A percentile compares a stretch with the other conserved stretches of the same genome.
phyloP scores from a whole-genome alignment of 2,329 filamentous ascomycete species.

The Alternaria novae-zelandiae region DNA sequence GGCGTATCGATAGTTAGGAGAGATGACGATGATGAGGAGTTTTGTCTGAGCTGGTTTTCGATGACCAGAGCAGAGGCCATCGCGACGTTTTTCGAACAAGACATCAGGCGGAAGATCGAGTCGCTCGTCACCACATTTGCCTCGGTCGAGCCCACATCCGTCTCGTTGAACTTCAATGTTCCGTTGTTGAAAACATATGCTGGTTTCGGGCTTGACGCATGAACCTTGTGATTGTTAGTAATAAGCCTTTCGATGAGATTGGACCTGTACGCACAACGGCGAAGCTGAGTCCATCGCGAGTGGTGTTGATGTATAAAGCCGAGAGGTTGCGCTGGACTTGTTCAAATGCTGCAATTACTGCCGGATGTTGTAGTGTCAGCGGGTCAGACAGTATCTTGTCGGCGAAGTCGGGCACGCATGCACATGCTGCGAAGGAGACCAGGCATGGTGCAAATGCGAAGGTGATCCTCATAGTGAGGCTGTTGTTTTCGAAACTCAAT shows the following conservation, averaged over 20 bases:
- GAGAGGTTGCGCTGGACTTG: constrained; percentile 25
- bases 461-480: background rate
- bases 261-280: constrained; percentile 29
- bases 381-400: constrained; percentile 25
- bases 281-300: constrained; percentile 39
- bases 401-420: constrained; percentile 38
- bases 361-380: constrained; percentile 25
- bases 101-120: constrained; percentile 40
- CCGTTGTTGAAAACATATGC: constrained; percentile 38
- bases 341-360: constrained; percentile 32
- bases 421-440: constrained; percentile 2
- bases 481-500: background rate
- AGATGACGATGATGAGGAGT: background rate
- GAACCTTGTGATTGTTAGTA: constrained; percentile 21
- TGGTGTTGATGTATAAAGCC: constrained; percentile 25
- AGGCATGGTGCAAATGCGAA: constrained; percentile 5
- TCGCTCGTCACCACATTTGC: constrained; percentile 31
- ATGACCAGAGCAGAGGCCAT: constrained; percentile 31
- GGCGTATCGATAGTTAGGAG: constrained; percentile 30
- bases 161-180: constrained; percentile 40
- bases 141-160: background rate
- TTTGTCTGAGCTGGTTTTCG: constrained; percentile 17
- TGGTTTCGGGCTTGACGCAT: constrained; percentile 29
- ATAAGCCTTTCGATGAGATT: background rate
- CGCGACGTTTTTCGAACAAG: constrained; percentile 39